phyloP scores from a whole-genome alignment of 1,139 yeast genomes.

The Kazachstania sp. region DNA sequence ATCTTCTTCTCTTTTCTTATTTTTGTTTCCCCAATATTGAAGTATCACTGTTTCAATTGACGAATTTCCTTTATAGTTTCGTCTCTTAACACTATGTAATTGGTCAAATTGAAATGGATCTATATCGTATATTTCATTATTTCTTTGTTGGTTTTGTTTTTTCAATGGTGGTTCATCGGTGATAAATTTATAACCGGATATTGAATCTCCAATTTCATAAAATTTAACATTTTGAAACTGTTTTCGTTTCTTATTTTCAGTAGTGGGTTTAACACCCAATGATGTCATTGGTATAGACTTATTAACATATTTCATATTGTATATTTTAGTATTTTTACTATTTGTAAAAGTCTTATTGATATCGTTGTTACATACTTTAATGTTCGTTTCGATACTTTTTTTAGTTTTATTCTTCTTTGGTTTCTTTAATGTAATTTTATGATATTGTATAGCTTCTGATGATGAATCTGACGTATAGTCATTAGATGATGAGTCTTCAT shows the following conservation, averaged over 20 bases:
- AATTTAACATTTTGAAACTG: not conserved
- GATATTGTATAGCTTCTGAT: too few species aligned
- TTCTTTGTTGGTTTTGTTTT: not conserved
- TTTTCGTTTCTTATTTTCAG: not conserved
- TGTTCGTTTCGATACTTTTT: too few species aligned
- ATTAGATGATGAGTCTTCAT: too few species aligned
- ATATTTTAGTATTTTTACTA: too few species aligned
- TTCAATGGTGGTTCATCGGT: not conserved
- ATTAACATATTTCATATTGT: too few species aligned
- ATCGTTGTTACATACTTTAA: too few species aligned
- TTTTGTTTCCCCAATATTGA: not conserved
- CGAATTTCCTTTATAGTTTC: not conserved
- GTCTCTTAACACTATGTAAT: not conserved
- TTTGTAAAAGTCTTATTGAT: too few species aligned
- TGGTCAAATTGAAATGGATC: conserved; percentile 5
- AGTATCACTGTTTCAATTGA: not conserved
- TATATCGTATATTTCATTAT: not conserved
- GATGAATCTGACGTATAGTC: too few species aligned
- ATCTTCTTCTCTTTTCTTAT: too few species aligned
- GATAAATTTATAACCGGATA: conserved; percentile 7
- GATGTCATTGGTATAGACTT: too few species aligned
- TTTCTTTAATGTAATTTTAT: too few species aligned
- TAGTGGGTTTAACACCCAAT: not conserved
- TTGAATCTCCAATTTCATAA: conserved; percentile 7
- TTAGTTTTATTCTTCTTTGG: too few species aligned